Evolutionary conservation across 2,329 filamentous ascomycete genomes (phyloP), one percentile per base, ranked within the genome.

Genomic region (Bimuria novae-zelandiae): DNA sequence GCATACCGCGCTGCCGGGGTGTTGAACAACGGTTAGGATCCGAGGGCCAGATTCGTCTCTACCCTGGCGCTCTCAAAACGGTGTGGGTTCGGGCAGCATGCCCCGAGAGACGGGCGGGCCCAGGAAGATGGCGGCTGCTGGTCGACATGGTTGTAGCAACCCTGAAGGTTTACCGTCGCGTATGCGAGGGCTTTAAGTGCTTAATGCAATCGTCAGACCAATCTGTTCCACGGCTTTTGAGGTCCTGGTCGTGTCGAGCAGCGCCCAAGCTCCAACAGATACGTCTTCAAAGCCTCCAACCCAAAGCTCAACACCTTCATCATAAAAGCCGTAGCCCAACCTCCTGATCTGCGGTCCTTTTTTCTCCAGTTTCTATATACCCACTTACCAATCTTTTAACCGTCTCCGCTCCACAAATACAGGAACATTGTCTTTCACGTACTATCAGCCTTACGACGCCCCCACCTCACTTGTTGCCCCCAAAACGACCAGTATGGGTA

Each of bases 401-500:
- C 23, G 12, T 39, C 23, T 8, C 10, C 22, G 16, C 14, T 12
- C 17, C 12, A 12, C 11, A n/a, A 12, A n/a, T n/a, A 22, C 2
- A 10, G n/a, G n/a, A 6, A 33, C 7, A 5, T 21, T 16, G 11
- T 32, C 8, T 14, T 22, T 8, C 3, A 22, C 17, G 25, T n/a
- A 35, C 42, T 35, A 48, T 23, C 36, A 50, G 25, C 16, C 41
- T 17, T 12, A n/a, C n/a, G n/a, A n/a, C n/a, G 42, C 12, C 36
- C 3, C 27, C 49, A 21, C 39, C 45, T 30, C 25, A 14, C 35
- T 41, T 33, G 27, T 36, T 17, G 14, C 17, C 12, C 11, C 30
- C 33, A 3, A 17, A 42, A 45, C 41, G 55, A 17, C 32, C 27
- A 67, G 35, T 17, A 81, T 81, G 79, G 76, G 75, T 74, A 89